Conservation (phyloP, 75 land plant genomes). For the Sequoiadendron giganteum region DNA sequence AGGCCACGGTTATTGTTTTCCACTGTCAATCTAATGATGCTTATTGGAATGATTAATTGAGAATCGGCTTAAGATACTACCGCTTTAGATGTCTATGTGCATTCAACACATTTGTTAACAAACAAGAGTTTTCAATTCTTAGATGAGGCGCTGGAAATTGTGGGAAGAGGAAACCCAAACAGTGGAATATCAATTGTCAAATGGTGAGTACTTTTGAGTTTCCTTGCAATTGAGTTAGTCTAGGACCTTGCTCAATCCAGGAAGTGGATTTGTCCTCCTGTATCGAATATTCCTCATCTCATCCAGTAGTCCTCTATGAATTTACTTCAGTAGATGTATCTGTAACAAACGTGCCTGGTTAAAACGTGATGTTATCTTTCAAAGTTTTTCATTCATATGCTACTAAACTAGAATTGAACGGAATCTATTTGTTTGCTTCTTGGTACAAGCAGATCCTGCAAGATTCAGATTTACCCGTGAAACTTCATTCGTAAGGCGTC, state of each 20-base stretch:
- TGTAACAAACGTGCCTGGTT: not conserved
- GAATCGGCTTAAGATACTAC: not conserved
- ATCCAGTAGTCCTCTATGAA: not conserved
- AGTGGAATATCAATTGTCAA: slow-evolving; percentile 29
- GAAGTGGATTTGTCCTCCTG: not conserved
- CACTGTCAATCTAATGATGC: not conserved
- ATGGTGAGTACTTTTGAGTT: slow-evolving; percentile 18
- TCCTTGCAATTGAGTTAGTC: not conserved
- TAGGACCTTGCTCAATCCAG: not conserved
- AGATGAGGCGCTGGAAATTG: slow-evolving; percentile 32
- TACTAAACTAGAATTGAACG: not conserved
- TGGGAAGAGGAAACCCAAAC: slow-evolving; percentile 40
- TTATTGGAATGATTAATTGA: not conserved
- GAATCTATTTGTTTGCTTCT: not conserved
- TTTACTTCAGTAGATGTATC: not conserved
- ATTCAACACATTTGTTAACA: not conserved
- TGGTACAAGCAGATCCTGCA: slow-evolving; percentile 20
- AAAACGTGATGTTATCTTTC: not conserved
- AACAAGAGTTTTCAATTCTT: not conserved
- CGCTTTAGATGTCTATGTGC: not conserved
- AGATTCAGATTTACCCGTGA: slow-evolving; percentile 33
- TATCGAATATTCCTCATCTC: not conserved
- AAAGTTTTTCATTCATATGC: not conserved
- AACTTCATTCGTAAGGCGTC: slow-evolving; percentile 35
- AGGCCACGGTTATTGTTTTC: not conserved